Conservation (phyloP, 2,329 filamentous ascomycete genomes). For the Beauveria sp. region DNA sequence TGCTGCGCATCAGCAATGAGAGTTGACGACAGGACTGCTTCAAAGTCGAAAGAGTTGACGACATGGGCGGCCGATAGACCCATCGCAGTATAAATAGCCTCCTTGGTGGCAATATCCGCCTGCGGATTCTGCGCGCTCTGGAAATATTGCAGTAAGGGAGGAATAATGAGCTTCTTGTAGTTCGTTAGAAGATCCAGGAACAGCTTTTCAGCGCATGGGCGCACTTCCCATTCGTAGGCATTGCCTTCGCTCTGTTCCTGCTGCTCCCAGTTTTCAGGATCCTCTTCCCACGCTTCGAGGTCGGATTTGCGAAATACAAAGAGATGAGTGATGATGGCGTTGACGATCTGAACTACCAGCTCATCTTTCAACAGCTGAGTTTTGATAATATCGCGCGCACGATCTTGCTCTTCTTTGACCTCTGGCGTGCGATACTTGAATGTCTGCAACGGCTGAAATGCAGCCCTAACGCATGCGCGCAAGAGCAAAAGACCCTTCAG, state of each 20-base stretch:
- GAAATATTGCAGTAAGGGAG: conserved; percentile 77
- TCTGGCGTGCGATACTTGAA: conserved; percentile 76
- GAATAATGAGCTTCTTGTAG: conserved; percentile 73
- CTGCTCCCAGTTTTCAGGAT: conserved; percentile 92
- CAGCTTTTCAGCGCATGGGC: conserved; percentile 86
- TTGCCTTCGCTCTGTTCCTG: conserved; percentile 78
- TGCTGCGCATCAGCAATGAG: conserved; percentile 71
- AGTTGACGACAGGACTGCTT: conserved; percentile 65
- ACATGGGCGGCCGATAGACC: conserved; percentile 76
- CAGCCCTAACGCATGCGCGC: conserved; percentile 76
- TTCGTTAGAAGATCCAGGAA: conserved; percentile 87
- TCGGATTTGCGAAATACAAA: conserved; percentile 83
- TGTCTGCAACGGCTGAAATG: conserved; percentile 69
- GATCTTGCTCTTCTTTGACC: conserved; percentile 66
- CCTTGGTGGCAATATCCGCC: conserved; percentile 71
- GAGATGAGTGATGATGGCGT: conserved; percentile 76
- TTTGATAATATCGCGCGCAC: conserved; percentile 63
- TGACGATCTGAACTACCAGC: conserved; percentile 74
- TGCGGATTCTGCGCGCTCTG: conserved; percentile 61
- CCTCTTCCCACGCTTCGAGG: conserved; percentile 85
- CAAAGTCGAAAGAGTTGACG: conserved; percentile 70
- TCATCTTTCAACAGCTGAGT: conserved; percentile 65
- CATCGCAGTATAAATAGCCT: conserved; percentile 90
- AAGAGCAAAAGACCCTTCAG: conserved; percentile 78
- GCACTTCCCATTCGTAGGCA: conserved; percentile 86